Evolutionary conservation across 1,284 basidiomycete genomes (phyloP), one percentile per base, ranked within the genome.

Genomic region (Sparassis latifolia): DNA sequence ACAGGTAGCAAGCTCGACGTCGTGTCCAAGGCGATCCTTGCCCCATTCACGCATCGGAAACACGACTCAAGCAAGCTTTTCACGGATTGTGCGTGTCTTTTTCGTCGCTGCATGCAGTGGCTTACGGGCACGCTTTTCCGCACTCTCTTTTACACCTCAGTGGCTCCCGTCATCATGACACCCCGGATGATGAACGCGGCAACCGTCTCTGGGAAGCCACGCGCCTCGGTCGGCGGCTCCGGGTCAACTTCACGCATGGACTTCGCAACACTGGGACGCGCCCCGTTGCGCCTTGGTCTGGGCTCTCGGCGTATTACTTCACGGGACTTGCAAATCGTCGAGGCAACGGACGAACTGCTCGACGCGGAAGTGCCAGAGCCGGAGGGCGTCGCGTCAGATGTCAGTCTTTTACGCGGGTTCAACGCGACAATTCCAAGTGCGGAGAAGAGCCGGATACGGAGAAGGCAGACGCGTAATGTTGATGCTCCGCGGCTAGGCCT

Each of bases 361-460:
- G 71, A 75, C 9, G 75, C 78, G 3, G 81, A 87, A 27, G 79
- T 92, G 2, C 86, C 88, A 6, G 85, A 84, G 56, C 78, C 76
- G 4, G 79, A 80, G 29, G 80, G 78, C 38, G 73, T 80, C 29
- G 80, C 80, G 4, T 75, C 76, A 33, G 77, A 82, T 61, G 83
- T 91, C 48, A 86, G 86, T 61, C 73, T 97, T 31, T 73, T 94
- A 40, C 80, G 86, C 42, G 93, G 93, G 0, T 97, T 96, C 68
- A 86, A 89, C 58, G 93, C 93, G 32, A 96, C 93, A 2, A 88
- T 95, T 46, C 93, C 93, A 6, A 90, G 86, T 61, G 82, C 92
- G 32, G 86, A 92, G 61, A 77, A 84, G 59, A 78, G 88, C 48
- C 84, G 88, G 52, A 75, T 80, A 20, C 75, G 92, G 53, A 70